Evolutionary conservation across 2,329 filamentous ascomycete species (phyloP).

Genomic region (Xylaria arbuscula): DNA sequence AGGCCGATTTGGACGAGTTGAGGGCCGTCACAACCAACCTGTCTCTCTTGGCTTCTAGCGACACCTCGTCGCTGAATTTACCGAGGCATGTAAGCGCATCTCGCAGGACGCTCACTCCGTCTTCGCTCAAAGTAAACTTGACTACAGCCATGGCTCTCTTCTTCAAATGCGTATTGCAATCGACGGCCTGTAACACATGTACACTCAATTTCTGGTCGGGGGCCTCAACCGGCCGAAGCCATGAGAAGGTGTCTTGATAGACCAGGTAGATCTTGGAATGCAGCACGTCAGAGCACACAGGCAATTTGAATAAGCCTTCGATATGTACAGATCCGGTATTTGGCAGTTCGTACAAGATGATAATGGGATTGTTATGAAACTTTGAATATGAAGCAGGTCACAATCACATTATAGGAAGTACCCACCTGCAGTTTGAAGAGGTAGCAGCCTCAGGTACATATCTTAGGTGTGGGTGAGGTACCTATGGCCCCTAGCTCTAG

Average conservation of each 20-base stretch:
- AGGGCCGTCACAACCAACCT: conserved; percentile 78
- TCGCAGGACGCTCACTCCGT: conserved; percentile 76
- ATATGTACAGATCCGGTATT: not conserved
- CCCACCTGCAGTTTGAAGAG: no score
- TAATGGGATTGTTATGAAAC: no score
- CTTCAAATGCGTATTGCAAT: not conserved
- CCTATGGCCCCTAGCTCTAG: not conserved
- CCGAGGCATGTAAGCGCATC: conserved; percentile 79
- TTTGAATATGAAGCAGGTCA: not conserved
- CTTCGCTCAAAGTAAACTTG: conserved; percentile 78
- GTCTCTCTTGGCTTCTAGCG: conserved; percentile 76
- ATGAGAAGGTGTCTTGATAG: not conserved
- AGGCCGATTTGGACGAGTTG: conserved; percentile 84
- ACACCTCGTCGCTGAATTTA: conserved; percentile 84
- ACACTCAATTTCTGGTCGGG: not conserved
- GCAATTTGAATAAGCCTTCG: not conserved
- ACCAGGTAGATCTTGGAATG: not conserved
- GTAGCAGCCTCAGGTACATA: no score
- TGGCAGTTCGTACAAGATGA: not conserved
- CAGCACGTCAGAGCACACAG: not conserved
- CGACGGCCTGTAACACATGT: not conserved
- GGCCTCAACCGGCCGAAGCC: not conserved
- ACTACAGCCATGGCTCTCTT: conserved; percentile 66
- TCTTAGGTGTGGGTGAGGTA: not conserved
- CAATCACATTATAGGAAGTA: no score